Evolutionary conservation across 768 basidiomycete species (phyloP).

Genomic region (Boletus edulis): DNA sequence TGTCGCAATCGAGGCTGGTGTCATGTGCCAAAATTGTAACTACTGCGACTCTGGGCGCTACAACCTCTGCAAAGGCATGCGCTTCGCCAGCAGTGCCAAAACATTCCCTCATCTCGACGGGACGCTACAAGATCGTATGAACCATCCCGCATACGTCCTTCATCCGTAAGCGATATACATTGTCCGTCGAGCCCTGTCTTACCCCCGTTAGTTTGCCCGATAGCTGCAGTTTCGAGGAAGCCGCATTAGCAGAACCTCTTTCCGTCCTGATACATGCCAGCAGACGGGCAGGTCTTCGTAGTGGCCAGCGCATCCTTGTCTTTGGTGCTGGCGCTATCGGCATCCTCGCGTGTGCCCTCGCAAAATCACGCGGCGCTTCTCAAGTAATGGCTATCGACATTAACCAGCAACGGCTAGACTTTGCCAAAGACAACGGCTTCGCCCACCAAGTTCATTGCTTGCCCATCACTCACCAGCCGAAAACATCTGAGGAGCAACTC

Average conservation of each 20-base stretch:
- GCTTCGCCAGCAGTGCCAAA: constrained; percentile 88
- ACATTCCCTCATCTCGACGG: constrained; percentile 93
- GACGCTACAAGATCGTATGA: constrained; percentile 83
- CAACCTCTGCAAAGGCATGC: constrained; percentile 89
- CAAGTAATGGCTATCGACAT: constrained; percentile 83
- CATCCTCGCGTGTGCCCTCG: constrained; percentile 81
- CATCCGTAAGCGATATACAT: constrained; percentile 66
- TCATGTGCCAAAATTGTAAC: constrained; percentile 76
- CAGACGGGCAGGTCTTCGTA: constrained; percentile 40
- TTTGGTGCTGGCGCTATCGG: constrained; percentile 95
- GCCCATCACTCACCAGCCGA: constrained; percentile 46
- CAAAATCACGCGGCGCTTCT: constrained; percentile 66
- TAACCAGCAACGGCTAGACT: constrained; percentile 76
- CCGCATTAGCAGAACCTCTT: constrained; percentile 90
- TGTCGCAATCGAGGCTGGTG: constrained; percentile 92
- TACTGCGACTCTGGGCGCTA: constrained; percentile 78
- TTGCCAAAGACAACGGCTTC: constrained; percentile 74
- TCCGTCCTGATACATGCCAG: constrained; percentile 78
- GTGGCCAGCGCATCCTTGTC: constrained; percentile 76
- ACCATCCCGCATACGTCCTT: constrained; percentile 82
- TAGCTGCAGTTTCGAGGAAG: constrained; percentile 70
- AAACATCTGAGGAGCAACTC: constrained; percentile 55
- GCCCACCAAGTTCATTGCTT: constrained; percentile 71
- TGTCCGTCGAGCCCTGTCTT: constrained; percentile 3
- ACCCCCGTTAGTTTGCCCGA: constrained; percentile 62